Base-by-base conservation (phyloP, 306 rosid genomes). In the Vigna trinervia region DNA sequence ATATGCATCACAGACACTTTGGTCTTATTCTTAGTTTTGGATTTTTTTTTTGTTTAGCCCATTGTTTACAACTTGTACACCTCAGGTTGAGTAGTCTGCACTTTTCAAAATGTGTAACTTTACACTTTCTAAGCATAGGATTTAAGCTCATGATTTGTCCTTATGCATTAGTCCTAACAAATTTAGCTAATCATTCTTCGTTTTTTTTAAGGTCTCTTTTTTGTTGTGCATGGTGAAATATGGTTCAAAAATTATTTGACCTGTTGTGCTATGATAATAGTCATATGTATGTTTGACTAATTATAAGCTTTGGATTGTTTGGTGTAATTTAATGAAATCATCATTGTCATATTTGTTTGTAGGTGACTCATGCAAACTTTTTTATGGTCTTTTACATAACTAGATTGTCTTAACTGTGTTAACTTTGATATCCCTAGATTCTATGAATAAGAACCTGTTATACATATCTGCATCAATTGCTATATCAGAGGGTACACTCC, bases 201-300 rank as follows among this genome's bases (percentile, higher is more conserved):
- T 23, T 14, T 50, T 12, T 50, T 38, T 36, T 10, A 58, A 19
- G 48, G 23, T 67, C 19, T 80, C 73, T 38, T 38, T 6, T 52
- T 34, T 70, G 32, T 52, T 38, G 1, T 36, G 52, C 63, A 19
- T 9, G 78, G 78, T 61, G 32, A 76, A 43, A 38, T 69, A 68
- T 47, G 12, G 69, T 22, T 54, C 6, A 4, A 0, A 6, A 32
- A 32, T 32, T 4, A 4, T 28, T 32, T 32, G 4, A 4, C 36
- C 0, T 32, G 6, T 32, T 4, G 36, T 32, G 5, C 4, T 32
- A 32, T 5, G 36, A 32, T 32, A 32, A 32, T 32, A 5, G 36
- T 32, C 5, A 4, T 32, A 5, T 32, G 36, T 32, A 32, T 32
- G 3, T 4, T 32, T 32, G 36, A 32, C 5, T 32, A 32, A 32